Percentiles rank a stretch among this genome's conserved stretches.
Conservation (phyloP, 2,329 filamentous ascomycete genomes). For the Tolypocladium ophioglossoides region DNA sequence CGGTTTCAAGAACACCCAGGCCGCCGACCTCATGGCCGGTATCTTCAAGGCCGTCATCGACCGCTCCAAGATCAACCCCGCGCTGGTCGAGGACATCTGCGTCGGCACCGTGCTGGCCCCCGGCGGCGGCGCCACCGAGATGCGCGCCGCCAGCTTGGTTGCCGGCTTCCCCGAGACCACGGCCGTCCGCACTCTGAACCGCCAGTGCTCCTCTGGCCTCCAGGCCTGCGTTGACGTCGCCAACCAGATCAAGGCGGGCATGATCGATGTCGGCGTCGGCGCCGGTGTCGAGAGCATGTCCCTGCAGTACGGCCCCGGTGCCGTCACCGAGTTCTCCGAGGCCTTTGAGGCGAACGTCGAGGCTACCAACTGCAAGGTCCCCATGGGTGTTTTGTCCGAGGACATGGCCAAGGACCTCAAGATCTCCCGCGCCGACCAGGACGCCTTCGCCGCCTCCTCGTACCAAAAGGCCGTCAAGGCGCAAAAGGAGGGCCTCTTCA, state of each 20-base stretch:
- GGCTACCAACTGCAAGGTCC: conserved; percentile 91
- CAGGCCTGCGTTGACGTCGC: conserved; percentile 91
- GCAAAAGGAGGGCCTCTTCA: conserved; percentile 80
- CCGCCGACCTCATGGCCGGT: conserved; percentile 75
- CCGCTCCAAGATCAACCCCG: conserved; percentile 80
- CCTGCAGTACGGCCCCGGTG: conserved; percentile 76
- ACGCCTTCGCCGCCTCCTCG: conserved; percentile 85
- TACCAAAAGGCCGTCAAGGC: conserved; percentile 85
- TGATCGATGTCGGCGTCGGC: conserved; percentile 92
- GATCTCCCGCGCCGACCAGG: conserved; percentile 64
- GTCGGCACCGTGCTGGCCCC: conserved; percentile 88
- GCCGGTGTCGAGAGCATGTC: conserved; percentile 97
- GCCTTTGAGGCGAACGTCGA: conserved; percentile 72
- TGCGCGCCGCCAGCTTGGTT: conserved; percentile 81
- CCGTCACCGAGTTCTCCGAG: conserved; percentile 88
- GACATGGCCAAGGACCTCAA: conserved; percentile 82
- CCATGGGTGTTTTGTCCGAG: conserved; percentile 91
- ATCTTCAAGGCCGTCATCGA: conserved; percentile 73
- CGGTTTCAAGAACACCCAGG: conserved; percentile 87
- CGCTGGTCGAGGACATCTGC: conserved; percentile 80
- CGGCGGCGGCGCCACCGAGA: conserved; percentile 91
- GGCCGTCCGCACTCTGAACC: conserved; percentile 80
- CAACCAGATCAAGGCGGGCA: conserved; percentile 80
- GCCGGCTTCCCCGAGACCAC: conserved; percentile 82
- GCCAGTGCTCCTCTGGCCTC: conserved; percentile 88